Percentiles rank a stretch among this genome's conserved stretches.
Conservation (phyloP, 192 early-diverging fungal species). For the Coemansia biformis region DNA sequence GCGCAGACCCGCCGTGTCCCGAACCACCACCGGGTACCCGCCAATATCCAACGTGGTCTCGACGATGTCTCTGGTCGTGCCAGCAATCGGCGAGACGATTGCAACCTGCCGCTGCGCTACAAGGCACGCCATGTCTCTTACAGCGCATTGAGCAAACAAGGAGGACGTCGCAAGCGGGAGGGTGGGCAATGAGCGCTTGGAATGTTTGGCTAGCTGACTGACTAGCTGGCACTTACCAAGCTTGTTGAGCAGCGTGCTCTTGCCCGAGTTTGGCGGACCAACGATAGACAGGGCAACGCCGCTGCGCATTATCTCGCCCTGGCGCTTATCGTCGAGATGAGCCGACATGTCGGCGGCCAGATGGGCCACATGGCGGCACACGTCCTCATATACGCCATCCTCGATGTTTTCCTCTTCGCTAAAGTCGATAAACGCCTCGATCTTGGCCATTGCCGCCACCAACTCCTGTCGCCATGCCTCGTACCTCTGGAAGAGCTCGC, state of each 20-base stretch:
- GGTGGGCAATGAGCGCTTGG: too few relatives aligned
- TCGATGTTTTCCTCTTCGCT: slow-evolving; percentile 78
- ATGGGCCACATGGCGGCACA: background rate
- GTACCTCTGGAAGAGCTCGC: slow-evolving; percentile 58
- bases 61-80: slow-evolving; percentile 73
- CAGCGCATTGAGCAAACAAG: slow-evolving; percentile 41
- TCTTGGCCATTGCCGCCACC: slow-evolving; percentile 55
- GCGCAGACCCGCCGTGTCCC: slow-evolving; percentile 68
- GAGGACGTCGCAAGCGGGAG: background rate
- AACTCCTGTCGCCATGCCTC: slow-evolving; percentile 59
- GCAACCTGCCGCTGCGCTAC: slow-evolving; percentile 64
- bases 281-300: slow-evolving; percentile 67
- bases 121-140: too few relatives aligned
- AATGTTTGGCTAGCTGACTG: too few relatives aligned
- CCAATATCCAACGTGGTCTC: slow-evolving; percentile 68
- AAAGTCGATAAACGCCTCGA: slow-evolving; percentile 74
- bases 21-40: slow-evolving; percentile 70
- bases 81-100: slow-evolving; percentile 67
- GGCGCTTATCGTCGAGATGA: slow-evolving; percentile 59
- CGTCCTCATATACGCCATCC: slow-evolving; percentile 50
- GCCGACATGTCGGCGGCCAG: slow-evolving; percentile 18
- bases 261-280: slow-evolving; percentile 75
- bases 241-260: slow-evolving; percentile 67
- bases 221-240: slow-evolving; percentile 55
- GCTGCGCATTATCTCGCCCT: slow-evolving; percentile 66